Evolutionary conservation across 2,329 filamentous ascomycete species (phyloP).

Genomic region (Talaromyces piceae): DNA sequence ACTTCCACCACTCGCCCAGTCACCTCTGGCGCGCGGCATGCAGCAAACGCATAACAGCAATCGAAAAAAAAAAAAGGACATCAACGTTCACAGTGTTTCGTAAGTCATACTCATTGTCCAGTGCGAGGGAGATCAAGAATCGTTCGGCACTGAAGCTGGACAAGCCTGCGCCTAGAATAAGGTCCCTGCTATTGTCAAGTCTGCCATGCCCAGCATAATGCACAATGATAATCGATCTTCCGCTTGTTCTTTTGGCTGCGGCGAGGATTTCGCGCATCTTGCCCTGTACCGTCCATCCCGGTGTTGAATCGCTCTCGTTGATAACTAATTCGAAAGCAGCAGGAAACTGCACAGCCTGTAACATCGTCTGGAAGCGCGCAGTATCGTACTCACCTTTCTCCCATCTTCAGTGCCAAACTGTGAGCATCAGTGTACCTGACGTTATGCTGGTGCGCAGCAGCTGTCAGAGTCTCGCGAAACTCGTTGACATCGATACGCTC

Average conservation of each 20-base stretch:
- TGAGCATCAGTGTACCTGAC: background rate
- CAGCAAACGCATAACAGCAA: background rate
- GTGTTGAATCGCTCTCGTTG: background rate
- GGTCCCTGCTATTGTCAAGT: background rate
- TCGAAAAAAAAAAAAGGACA: background rate
- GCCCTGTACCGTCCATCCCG: background rate
- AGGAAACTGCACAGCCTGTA: background rate
- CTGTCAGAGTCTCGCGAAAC: background rate
- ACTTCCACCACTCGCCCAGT: background rate
- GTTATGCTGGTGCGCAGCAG: background rate
- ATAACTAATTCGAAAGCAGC: background rate
- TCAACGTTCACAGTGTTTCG: background rate
- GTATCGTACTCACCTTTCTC: background rate
- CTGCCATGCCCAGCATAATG: background rate
- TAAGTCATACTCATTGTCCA: background rate
- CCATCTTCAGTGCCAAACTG: background rate
- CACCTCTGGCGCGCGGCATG: background rate
- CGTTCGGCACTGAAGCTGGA: background rate
- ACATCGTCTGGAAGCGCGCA: background rate
- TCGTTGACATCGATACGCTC: background rate
- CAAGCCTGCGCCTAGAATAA: background rate
- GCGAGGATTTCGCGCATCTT: background rate
- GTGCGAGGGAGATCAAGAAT: background rate
- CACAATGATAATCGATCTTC: background rate
- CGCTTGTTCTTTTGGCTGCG: background rate